A percentile compares a stretch with the other conserved stretches of the same genome.
Conservation (phyloP, 2,329 filamentous ascomycete genomes). For the Dactylonectria estremocensis region DNA sequence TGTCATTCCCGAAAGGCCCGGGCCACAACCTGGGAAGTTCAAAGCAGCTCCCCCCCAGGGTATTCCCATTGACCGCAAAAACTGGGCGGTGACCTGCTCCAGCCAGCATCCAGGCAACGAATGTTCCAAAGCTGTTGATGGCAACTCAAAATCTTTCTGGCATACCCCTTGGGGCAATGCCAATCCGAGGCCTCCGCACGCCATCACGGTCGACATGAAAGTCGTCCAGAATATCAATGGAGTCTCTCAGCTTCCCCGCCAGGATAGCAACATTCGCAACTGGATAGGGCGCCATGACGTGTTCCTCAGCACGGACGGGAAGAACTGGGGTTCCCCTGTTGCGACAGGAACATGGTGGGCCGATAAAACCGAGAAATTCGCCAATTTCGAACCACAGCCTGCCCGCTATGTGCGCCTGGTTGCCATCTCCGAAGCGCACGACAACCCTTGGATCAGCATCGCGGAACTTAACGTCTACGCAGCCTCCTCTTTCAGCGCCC, state of each 20-base stretch:
- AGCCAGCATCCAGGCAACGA: slow-evolving; percentile 30
- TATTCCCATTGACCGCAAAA: slow-evolving; percentile 17
- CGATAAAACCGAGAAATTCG: slow-evolving; percentile 29
- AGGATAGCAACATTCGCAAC: slow-evolving; percentile 13
- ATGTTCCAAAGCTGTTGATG: slow-evolving; percentile 35
- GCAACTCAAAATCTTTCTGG: slow-evolving; percentile 32
- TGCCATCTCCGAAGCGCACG: slow-evolving; percentile 17
- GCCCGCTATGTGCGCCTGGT: slow-evolving; percentile 35
- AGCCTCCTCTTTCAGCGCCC: slow-evolving; percentile 18
- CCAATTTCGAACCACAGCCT: slow-evolving; percentile 35
- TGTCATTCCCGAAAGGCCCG: background rate
- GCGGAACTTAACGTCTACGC: slow-evolving; percentile 37
- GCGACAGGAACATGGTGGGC: slow-evolving; percentile 36
- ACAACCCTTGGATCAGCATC: slow-evolving; percentile 35
- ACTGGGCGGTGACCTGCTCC: slow-evolving; percentile 34
- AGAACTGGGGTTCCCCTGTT: slow-evolving; percentile 29
- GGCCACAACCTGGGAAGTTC: slow-evolving; percentile 31
- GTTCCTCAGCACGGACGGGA: slow-evolving; percentile 31
- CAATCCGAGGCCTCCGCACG: slow-evolving; percentile 29
- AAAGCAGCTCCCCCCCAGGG: slow-evolving; percentile 36
- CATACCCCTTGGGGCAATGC: slow-evolving; percentile 17
- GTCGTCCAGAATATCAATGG: slow-evolving; percentile 31
- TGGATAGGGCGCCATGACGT: slow-evolving; percentile 31
- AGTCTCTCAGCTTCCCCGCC: slow-evolving; percentile 31
- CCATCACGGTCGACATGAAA: slow-evolving; percentile 33